Conservation (phyloP, 768 basidiomycete genomes). For the Lactarius hatsudake region DNA sequence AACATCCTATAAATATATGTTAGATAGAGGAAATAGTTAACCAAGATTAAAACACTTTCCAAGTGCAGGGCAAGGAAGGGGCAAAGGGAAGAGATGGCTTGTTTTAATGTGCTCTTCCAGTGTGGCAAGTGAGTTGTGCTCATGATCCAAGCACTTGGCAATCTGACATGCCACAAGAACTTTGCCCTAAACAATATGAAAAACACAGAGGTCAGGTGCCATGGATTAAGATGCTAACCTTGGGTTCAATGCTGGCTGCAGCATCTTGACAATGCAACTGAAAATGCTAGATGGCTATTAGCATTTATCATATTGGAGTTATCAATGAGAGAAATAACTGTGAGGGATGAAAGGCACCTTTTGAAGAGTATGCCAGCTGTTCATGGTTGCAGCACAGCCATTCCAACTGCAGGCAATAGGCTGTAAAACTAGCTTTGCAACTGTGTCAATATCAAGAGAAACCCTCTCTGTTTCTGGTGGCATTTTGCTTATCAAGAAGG, state of each 20-base stretch:
- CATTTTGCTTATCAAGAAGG: not conserved
- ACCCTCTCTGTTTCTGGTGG: not conserved
- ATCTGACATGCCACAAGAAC: constrained; percentile 5
- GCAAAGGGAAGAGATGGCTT: not conserved
- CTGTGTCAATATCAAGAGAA: not conserved
- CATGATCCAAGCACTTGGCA: not conserved
- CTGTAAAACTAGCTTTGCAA: constrained; percentile 29
- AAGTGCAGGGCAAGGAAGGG: constrained; percentile 14
- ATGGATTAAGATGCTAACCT: not conserved
- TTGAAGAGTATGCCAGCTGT: constrained; percentile 17
- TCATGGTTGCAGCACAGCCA: constrained; percentile 12
- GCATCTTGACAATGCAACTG: constrained; percentile 5
- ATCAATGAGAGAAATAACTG: not conserved
- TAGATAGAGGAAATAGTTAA: not conserved
- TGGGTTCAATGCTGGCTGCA: not conserved
- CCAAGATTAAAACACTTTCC: not conserved
- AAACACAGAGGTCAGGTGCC: not conserved
- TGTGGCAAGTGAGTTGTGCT: constrained; percentile 3
- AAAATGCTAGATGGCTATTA: constrained; percentile 3
- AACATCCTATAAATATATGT: constrained; percentile 8
- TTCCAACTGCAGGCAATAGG: constrained; percentile 15
- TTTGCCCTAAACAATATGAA: not conserved
- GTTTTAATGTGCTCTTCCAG: constrained; percentile 5
- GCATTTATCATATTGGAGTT: not conserved
- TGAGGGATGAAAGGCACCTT: constrained; percentile 5